Percentiles rank a stretch among this genome's conserved stretches.
These are phyloP conservation scores for Centella asiatica DNA, from an alignment of 129 eudicot species.

Conservation along the genomic window DNA sequence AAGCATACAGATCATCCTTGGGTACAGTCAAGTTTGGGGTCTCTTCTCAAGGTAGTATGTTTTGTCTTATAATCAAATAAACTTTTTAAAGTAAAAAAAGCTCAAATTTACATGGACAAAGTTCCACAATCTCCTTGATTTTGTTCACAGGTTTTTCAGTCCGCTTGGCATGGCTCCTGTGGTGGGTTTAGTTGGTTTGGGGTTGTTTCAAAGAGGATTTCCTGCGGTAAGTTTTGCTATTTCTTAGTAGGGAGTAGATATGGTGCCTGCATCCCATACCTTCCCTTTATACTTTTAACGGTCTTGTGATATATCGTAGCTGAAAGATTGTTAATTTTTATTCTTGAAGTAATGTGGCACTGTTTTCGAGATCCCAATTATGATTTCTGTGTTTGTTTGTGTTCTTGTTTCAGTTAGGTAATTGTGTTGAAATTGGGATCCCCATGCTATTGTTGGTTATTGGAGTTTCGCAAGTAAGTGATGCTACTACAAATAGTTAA, in stretches of 20 bases:
- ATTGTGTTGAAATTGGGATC: conserved; percentile 87
- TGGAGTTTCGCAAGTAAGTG: conserved; percentile 80
- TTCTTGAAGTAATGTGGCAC: no score
- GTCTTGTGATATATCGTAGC: no score
- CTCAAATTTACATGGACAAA: not conserved
- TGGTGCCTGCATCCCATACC: not conserved
- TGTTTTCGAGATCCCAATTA: no score
- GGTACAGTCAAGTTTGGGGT: conserved; percentile 99
- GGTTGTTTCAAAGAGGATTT: conserved; percentile 86
- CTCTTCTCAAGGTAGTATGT: conserved; percentile 75
- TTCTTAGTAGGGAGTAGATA: not conserved
- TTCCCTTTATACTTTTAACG: no score
- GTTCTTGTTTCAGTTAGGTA: conserved; percentile 61
- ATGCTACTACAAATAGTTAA: not conserved
- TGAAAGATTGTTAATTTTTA: not conserved
- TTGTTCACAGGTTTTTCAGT: conserved; percentile 69
- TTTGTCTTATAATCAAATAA: not conserved
- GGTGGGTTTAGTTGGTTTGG: conserved; percentile 94
- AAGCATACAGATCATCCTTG: conserved; percentile 78
- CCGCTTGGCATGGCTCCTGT: conserved; percentile 99
- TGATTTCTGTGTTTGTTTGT: not conserved
- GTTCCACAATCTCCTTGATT: not conserved
- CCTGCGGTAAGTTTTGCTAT: conserved; percentile 54
- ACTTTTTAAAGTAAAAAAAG: not conserved
- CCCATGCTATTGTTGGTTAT: conserved; percentile 90